These are phyloP conservation scores for Daldinia grandis DNA, from an alignment of 495 filamentous ascomycete genomes.

Conservation along the genomic window DNA sequence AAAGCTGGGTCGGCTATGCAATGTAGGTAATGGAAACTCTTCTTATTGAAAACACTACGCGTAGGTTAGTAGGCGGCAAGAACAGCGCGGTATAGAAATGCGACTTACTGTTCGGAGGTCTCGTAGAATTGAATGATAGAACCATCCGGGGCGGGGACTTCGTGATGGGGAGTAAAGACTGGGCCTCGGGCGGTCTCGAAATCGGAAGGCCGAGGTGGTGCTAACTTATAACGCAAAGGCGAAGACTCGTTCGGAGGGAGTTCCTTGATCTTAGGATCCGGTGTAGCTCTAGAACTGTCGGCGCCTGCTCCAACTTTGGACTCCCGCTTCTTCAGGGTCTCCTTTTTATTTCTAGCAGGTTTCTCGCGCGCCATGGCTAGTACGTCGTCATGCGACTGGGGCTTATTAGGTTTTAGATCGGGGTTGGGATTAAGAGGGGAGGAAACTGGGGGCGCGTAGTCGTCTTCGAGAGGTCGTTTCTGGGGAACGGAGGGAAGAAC, in stretches of 20 bases:
- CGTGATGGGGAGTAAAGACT: conserved; percentile 61
- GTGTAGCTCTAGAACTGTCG: conserved; percentile 61
- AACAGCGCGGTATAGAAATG: conserved; percentile 45
- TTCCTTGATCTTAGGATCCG: conserved; percentile 65
- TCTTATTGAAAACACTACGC: conserved; percentile 84
- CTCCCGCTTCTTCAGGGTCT: conserved; percentile 80
- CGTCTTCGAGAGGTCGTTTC: conserved; percentile 63
- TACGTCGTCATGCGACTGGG: conserved; percentile 48
- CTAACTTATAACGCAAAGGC: conserved; percentile 66
- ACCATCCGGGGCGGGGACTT: conserved; percentile 54
- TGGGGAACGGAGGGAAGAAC: conserved; percentile 61
- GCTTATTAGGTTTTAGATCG: conserved; percentile 42
- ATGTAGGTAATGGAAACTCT: conserved; percentile 87
- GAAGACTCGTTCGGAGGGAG: conserved; percentile 50
- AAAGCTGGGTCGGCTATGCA: conserved; percentile 90
- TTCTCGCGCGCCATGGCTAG: conserved; percentile 55
- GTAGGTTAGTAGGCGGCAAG: conserved; percentile 49
- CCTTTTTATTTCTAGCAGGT: conserved; percentile 67
- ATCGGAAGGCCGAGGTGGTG: conserved; percentile 64
- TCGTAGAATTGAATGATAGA: conserved; percentile 64
- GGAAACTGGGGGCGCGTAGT: conserved; percentile 64
- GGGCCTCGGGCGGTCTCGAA: conserved; percentile 66
- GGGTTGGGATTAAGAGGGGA: conserved; percentile 71
- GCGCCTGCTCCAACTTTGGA: conserved; percentile 63
- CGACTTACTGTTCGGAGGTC: conserved; percentile 70